These are phyloP conservation scores for Trypanosoma mega DNA, from an alignment of 208 protist genomes.

Conservation along the genomic window DNA sequence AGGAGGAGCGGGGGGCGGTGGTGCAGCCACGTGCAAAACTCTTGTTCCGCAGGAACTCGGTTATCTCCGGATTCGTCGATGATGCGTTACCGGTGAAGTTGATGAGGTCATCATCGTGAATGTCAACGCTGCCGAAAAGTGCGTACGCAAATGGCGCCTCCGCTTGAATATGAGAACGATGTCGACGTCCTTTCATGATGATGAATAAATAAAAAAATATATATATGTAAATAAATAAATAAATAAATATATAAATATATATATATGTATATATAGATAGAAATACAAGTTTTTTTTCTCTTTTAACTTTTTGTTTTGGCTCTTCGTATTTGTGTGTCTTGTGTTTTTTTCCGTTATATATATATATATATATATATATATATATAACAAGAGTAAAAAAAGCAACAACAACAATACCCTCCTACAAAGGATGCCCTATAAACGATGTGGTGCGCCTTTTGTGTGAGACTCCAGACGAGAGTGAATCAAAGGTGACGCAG, in stretches of 20 bases:
- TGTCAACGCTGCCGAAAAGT: slow-evolving; percentile 67
- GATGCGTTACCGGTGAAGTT: slow-evolving; percentile 62
- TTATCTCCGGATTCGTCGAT: slow-evolving; percentile 20
- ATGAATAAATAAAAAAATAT: neutral
- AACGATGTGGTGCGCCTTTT: too few species aligned
- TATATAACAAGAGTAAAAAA: slow-evolving; percentile 9
- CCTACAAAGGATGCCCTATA: too few species aligned
- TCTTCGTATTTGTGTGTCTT: neutral
- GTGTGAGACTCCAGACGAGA: too few species aligned
- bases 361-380: slow-evolving; percentile 3
- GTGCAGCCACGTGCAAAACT: slow-evolving; percentile 27
- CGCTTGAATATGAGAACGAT: slow-evolving; percentile 26
- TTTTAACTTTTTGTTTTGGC: slow-evolving; percentile 3
- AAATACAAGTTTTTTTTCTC: neutral
- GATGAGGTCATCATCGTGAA: slow-evolving; percentile 70
- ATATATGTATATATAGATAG: slow-evolving; percentile 6
- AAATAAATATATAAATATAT: neutral
- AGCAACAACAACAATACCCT: too few species aligned
- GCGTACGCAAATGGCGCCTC: slow-evolving; percentile 64
- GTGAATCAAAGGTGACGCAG: too few species aligned
- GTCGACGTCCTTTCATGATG: slow-evolving; percentile 65
- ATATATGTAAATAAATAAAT: neutral
- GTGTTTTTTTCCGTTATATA: slow-evolving; percentile 1
- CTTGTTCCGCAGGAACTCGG: slow-evolving; percentile 43
- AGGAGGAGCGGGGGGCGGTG: slow-evolving; percentile 24